Conservation (phyloP, 306 rosid genomes). For the Gastrolobium villosum region DNA sequence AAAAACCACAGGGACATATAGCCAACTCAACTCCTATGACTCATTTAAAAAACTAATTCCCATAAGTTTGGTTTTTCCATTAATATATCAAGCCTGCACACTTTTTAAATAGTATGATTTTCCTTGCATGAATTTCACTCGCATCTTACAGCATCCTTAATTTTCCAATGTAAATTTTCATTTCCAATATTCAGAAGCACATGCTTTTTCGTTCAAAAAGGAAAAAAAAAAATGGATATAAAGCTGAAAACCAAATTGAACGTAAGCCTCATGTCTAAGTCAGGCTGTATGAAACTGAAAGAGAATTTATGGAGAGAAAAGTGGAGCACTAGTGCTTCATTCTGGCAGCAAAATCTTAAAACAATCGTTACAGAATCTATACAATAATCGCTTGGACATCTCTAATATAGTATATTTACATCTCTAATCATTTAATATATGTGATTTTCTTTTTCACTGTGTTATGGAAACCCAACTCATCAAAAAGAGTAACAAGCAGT, state of each 20-base stretch:
- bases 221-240: not conserved
- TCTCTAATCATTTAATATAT: too few relatives aligned
- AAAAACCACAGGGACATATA: too few relatives aligned
- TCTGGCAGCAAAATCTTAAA: conserved; percentile 49
- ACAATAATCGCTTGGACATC: conserved; percentile 52
- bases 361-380: conserved; percentile 50
- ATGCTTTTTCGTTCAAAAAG: not conserved
- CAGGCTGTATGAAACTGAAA: conserved; percentile 21
- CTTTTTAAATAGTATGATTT: not conserved
- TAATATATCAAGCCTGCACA: not conserved
- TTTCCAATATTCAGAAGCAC: not conserved
- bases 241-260: not conserved
- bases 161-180: not conserved
- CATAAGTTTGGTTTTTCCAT: too few relatives aligned
- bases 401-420: conserved; percentile 43
- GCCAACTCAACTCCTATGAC: too few relatives aligned
- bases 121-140: not conserved
- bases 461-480: too few relatives aligned
- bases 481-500: too few relatives aligned
- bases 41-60: too few relatives aligned
- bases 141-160: not conserved
- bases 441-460: too few relatives aligned
- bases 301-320: conserved; percentile 37
- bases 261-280: conserved; percentile 10
- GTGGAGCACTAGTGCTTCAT: conserved; percentile 42